A percentile compares a stretch with the other conserved stretches of the same genome.
These are phyloP conservation scores for Priceomyces melissophilus DNA, from an alignment of 805 yeast genomes.

Conservation along the genomic window DNA sequence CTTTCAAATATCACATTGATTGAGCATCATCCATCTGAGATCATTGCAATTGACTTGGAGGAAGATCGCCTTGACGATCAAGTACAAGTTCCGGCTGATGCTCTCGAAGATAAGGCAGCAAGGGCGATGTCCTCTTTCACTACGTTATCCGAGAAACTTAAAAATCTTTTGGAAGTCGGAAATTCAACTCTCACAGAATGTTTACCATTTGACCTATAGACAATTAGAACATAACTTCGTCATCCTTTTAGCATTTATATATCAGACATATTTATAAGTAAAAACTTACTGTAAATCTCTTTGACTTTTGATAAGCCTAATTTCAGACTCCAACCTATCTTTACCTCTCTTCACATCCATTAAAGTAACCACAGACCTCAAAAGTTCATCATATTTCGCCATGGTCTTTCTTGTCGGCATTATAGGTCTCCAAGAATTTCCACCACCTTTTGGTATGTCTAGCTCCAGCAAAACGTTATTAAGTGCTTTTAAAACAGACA, in stretches of 20 bases:
- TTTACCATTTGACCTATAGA: conserved; percentile 1
- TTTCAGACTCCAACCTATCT: conserved; percentile 84
- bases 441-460: conserved; percentile 61
- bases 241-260: conserved; percentile 1
- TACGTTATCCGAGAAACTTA: background rate
- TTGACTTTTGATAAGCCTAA: conserved; percentile 40
- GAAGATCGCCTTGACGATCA: no score
- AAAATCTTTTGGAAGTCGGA: background rate
- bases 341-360: conserved; percentile 82
- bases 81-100: no score
- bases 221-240: conserved; percentile 1
- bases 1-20: no score
- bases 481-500: conserved; percentile 72
- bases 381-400: conserved; percentile 70
- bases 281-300: conserved; percentile 23
- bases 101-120: background rate
- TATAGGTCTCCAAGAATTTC: conserved; percentile 62
- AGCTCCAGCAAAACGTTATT: conserved; percentile 72
- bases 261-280: background rate
- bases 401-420: conserved; percentile 83
- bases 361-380: conserved; percentile 64
- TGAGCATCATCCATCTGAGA: no score
- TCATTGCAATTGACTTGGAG: no score
- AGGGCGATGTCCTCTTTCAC: background rate
- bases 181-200: background rate